Conservation (phyloP, 2,329 filamentous ascomycete species). For the Mycosphaerella sp. region DNA sequence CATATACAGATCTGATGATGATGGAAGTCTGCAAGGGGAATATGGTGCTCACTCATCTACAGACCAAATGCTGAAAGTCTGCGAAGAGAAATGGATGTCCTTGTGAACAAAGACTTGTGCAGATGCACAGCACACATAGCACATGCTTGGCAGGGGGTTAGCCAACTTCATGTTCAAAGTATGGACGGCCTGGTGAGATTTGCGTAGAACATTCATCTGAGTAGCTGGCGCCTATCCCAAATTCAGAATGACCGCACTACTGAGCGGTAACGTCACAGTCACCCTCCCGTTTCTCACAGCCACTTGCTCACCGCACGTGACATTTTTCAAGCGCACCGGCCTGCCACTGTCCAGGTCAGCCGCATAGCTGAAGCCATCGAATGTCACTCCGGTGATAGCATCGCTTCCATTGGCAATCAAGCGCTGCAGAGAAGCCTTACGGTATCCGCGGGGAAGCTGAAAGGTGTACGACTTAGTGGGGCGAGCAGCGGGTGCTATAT, state of each 20-base stretch:
- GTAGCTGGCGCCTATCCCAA: neutral
- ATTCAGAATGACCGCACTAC: slow-evolving; percentile 5
- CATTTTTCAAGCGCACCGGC: slow-evolving; percentile 51
- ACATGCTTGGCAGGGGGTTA: too few relatives aligned
- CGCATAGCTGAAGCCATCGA: slow-evolving; percentile 57
- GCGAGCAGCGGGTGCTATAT: slow-evolving; percentile 33
- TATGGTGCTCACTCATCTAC: too few relatives aligned
- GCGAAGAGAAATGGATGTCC: too few relatives aligned
- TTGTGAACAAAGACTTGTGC: too few relatives aligned
- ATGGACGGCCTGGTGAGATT: neutral
- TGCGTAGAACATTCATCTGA: neutral
- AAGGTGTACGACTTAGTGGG: slow-evolving; percentile 41
- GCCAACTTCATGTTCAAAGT: too few relatives aligned
- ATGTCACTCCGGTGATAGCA: slow-evolving; percentile 56
- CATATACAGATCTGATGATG: too few relatives aligned
- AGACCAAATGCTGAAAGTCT: too few relatives aligned
- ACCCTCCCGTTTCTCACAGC: slow-evolving; percentile 32
- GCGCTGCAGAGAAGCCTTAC: slow-evolving; percentile 39
- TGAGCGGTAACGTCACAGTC: neutral
- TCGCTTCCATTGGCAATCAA: slow-evolving; percentile 58
- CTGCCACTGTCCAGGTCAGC: slow-evolving; percentile 51
- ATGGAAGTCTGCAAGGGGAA: too few relatives aligned
- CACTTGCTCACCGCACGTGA: slow-evolving; percentile 48
- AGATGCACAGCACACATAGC: too few relatives aligned
- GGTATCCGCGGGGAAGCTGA: slow-evolving; percentile 31